phyloP scores from a whole-genome alignment of 257 asterid genomes.

The Penstemon davidsonii region DNA sequence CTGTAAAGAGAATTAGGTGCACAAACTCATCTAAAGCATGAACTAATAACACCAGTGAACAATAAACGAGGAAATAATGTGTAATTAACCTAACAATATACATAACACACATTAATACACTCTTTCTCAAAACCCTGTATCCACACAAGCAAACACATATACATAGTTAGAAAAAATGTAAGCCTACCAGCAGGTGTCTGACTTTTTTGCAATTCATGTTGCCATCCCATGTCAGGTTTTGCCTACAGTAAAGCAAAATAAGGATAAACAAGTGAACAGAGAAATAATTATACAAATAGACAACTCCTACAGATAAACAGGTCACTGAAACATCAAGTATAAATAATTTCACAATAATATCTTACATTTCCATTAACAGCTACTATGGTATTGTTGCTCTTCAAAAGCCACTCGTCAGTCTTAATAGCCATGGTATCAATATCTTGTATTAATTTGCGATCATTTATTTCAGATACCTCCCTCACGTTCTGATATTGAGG shows the following conservation, averaged over 20 bases:
- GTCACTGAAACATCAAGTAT: constrained; percentile 15
- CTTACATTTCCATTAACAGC: constrained; percentile 69
- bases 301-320: constrained; percentile 15
- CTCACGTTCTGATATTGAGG: constrained; percentile 50
- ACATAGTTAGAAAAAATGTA: constrained; percentile 6
- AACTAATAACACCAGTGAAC: neutral
- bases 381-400: constrained; percentile 36
- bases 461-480: constrained; percentile 36
- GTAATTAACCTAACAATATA: constrained; percentile 12
- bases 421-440: constrained; percentile 37
- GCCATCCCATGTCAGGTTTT: constrained; percentile 37
- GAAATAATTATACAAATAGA: neutral
- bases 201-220: constrained; percentile 42
- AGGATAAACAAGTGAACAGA: constrained; percentile 23
- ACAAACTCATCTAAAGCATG: neutral
- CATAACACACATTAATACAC: neutral
- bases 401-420: constrained; percentile 39
- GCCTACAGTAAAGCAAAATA: constrained; percentile 45
- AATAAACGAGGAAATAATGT: neutral
- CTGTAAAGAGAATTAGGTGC: constrained; percentile 5
- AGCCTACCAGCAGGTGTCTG: constrained; percentile 56
- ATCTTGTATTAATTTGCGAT: constrained; percentile 31
- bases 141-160: constrained; percentile 17
- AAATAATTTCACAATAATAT: constrained; percentile 22
- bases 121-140: no score